These are phyloP conservation scores for Elaphomyces granulatus DNA, from an alignment of 495 filamentous ascomycete genomes.

Conservation along the genomic window DNA sequence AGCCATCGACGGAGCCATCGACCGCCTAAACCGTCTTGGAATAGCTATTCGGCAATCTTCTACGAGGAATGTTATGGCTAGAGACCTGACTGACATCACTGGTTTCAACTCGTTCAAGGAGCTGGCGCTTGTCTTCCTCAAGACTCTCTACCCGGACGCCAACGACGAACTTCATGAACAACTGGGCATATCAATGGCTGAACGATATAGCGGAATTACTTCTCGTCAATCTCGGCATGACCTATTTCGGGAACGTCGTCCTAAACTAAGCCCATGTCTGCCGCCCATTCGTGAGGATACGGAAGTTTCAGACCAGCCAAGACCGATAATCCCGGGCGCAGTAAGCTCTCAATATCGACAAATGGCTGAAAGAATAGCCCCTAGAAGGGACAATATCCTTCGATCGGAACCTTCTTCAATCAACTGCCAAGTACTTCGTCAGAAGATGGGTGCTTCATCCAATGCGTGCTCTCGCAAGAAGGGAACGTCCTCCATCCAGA, in stretches of 20 bases:
- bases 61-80: neutral
- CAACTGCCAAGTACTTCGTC: neutral
- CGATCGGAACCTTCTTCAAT: neutral
- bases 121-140: neutral
- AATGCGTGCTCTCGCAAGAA: too few species aligned
- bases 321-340: neutral
- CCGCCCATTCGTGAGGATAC: too few species aligned
- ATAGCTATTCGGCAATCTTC: conserved; percentile 2
- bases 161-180: neutral
- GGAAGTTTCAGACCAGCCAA: neutral
- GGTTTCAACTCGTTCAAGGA: conserved; percentile 1
- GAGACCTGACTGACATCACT: neutral
- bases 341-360: neutral
- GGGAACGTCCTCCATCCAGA: neutral
- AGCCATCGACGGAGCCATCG: conserved; percentile 1
- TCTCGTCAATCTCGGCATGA: conserved; percentile 1
- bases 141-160: neutral
- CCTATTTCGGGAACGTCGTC: neutral
- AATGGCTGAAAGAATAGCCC: neutral
- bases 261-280: too few species aligned
- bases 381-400: too few species aligned
- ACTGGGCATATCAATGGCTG: conserved; percentile 1
- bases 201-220: conserved; percentile 1
- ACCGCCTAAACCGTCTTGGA: neutral
- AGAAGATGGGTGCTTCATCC: neutral